Conservation (phyloP, 2,329 filamentous ascomycete genomes). For the Lachnellula arida region DNA sequence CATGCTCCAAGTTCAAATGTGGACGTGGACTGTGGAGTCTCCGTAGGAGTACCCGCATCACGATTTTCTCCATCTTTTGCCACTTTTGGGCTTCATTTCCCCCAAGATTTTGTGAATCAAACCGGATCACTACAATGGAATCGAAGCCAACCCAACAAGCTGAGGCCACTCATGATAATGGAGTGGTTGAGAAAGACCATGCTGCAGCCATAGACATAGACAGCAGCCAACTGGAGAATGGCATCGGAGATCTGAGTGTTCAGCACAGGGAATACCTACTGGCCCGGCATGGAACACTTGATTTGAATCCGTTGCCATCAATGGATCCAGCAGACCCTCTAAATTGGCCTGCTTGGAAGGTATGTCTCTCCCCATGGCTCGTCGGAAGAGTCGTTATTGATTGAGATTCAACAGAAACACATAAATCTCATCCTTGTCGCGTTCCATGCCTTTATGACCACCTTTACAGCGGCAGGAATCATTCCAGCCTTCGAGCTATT, state of each 20-base stretch:
- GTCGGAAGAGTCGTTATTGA: background rate
- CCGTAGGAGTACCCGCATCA: too few species aligned
- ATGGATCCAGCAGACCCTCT: conserved; percentile 47
- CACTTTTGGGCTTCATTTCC: background rate
- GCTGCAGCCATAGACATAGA: background rate
- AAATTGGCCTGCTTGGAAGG: conserved; percentile 50
- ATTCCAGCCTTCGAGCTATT: conserved; percentile 47
- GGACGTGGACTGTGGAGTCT: too few species aligned
- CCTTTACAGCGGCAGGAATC: conserved; percentile 46
- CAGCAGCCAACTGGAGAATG: background rate
- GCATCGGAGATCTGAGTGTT: background rate
- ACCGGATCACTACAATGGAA: background rate
- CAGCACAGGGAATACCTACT: conserved; percentile 46
- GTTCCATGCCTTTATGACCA: conserved; percentile 48
- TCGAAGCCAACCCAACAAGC: background rate
- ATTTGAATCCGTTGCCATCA: conserved; percentile 48
- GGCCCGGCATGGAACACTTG: conserved; percentile 46
- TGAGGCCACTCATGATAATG: background rate
- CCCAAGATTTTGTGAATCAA: background rate
- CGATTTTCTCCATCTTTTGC: background rate
- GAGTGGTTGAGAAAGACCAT: background rate
- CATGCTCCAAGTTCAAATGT: too few species aligned
- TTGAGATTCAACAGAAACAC: conserved; percentile 36
- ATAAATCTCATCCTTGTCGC: conserved; percentile 46
- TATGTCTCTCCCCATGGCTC: conserved; percentile 13